A percentile compares a stretch with the other conserved stretches of the same genome.
phyloP scores from a whole-genome alignment of 2,329 filamentous ascomycete species.

The Pochonia chlamydosporia region DNA sequence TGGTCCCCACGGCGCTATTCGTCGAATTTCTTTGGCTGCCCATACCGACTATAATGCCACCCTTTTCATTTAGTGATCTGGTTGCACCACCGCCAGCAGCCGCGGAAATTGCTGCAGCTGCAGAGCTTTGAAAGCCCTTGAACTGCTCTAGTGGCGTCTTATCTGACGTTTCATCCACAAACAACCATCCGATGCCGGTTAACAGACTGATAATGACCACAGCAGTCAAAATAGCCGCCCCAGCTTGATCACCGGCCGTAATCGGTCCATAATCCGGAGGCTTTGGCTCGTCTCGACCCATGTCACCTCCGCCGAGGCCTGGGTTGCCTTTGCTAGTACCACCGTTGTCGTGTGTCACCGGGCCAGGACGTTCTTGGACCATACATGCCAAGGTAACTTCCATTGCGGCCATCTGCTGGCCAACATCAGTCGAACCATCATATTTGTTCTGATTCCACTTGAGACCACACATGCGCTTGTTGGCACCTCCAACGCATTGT shows the following conservation, averaged over 20 bases:
- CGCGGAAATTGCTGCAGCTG: conserved; percentile 16
- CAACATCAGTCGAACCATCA: conserved; percentile 57
- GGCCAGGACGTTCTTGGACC: conserved; percentile 36
- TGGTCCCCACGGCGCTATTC: conserved; percentile 14
- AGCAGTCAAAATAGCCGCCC: conserved; percentile 60
- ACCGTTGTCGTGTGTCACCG: conserved; percentile 46
- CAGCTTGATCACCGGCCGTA: conserved; percentile 58
- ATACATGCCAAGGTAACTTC: conserved; percentile 59
- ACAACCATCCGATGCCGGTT: conserved; percentile 43
- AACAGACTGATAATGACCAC: conserved; percentile 49
- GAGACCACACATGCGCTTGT: conserved; percentile 53
- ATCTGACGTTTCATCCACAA: conserved; percentile 40
- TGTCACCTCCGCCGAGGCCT: conserved; percentile 39
- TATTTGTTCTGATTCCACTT: conserved; percentile 52
- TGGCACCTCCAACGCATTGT: conserved; percentile 52
- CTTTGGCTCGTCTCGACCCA: conserved; percentile 28
- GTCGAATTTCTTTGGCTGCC: conserved; percentile 16
- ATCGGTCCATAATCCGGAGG: conserved; percentile 21
- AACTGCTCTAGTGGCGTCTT: conserved; percentile 26
- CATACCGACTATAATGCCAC: conserved; percentile 4
- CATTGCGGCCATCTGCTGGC: conserved; percentile 66
- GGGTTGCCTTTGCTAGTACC: conserved; percentile 50
- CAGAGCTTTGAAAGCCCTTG: conserved; percentile 17
- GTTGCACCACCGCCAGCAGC: conserved; percentile 16
- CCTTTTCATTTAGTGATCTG: conserved; percentile 19